Conservation (phyloP, 2,329 filamentous ascomycete genomes). For the Colletotrichum echinochloae region DNA sequence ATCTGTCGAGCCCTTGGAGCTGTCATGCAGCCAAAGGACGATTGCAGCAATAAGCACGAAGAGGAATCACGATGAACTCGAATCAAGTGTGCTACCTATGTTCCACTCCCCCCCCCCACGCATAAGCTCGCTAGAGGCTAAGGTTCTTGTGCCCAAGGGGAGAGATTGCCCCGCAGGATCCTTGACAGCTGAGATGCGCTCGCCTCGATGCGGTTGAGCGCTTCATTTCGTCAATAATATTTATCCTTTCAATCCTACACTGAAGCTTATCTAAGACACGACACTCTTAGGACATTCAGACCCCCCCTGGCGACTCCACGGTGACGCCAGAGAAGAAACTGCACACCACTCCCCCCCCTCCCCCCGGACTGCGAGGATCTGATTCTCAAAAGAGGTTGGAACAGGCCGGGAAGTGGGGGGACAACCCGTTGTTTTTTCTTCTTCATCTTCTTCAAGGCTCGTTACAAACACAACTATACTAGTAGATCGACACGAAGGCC, state of each 20-base stretch:
- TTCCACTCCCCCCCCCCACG: slow-evolving; percentile 15
- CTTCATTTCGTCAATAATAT: not conserved
- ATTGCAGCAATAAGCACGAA: not conserved
- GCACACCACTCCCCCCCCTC: too few species aligned
- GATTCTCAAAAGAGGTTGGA: not conserved
- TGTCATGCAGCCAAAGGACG: not conserved
- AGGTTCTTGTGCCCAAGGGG: not conserved
- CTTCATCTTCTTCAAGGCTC: too few species aligned
- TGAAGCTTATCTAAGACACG: not conserved
- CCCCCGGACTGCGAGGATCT: not conserved
- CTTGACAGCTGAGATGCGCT: not conserved
- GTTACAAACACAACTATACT: not conserved
- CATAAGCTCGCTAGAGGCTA: not conserved
- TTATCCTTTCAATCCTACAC: not conserved
- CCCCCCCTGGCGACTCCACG: not conserved
- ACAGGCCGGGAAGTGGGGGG: not conserved
- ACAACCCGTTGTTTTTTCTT: not conserved
- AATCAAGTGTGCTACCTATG: not conserved
- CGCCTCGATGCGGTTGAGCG: not conserved
- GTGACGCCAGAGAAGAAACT: not conserved
- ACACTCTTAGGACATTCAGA: slow-evolving; percentile 1
- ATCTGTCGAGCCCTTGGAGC: not conserved
- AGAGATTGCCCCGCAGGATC: not conserved
- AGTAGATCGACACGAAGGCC: not conserved
- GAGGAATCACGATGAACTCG: not conserved